phyloP scores from a whole-genome alignment of 805 yeast species.

The Millerozyma acaciae region DNA sequence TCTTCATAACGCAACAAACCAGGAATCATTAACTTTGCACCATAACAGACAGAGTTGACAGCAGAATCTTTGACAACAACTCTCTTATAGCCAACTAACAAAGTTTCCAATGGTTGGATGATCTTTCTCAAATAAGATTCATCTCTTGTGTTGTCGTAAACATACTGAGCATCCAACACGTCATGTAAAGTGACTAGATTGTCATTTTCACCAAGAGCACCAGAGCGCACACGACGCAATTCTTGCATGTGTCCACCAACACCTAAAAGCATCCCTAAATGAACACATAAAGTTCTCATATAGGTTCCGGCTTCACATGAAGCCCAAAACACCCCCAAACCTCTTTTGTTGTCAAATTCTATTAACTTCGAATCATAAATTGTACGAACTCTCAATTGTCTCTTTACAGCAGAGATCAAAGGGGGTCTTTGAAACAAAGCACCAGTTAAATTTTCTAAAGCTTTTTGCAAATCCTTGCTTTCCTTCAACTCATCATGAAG shows the following conservation, averaged over 20 bases:
- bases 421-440: slow-evolving; percentile 99
- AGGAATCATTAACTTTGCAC: slow-evolving; percentile 98
- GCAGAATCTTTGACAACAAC: slow-evolving; percentile 92
- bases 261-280: slow-evolving; percentile 95
- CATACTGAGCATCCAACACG: slow-evolving; percentile 97
- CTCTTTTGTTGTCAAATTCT: slow-evolving; percentile 96
- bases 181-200: slow-evolving; percentile 94
- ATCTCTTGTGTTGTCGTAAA: slow-evolving; percentile 94
- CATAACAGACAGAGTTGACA: slow-evolving; percentile 96
- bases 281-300: slow-evolving; percentile 99
- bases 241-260: slow-evolving; percentile 99
- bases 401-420: slow-evolving; percentile 95
- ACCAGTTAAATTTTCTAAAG: slow-evolving; percentile 93
- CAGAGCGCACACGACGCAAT: slow-evolving; percentile 97
- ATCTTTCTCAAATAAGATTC: slow-evolving; percentile 92
- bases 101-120: slow-evolving; percentile 90
- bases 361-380: slow-evolving; percentile 93
- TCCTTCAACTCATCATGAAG: slow-evolving; percentile 90
- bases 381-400: slow-evolving; percentile 97
- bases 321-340: slow-evolving; percentile 98
- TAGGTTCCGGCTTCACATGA: slow-evolving; percentile 99
- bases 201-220: slow-evolving; percentile 88
- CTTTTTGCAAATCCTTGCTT: slow-evolving; percentile 81
- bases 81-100: slow-evolving; percentile 93
- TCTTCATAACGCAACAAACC: slow-evolving; percentile 97